Evolutionary conservation across 352 stramenopile genomes (phyloP).

Genomic region (Poterioochromonas sp.): DNA sequence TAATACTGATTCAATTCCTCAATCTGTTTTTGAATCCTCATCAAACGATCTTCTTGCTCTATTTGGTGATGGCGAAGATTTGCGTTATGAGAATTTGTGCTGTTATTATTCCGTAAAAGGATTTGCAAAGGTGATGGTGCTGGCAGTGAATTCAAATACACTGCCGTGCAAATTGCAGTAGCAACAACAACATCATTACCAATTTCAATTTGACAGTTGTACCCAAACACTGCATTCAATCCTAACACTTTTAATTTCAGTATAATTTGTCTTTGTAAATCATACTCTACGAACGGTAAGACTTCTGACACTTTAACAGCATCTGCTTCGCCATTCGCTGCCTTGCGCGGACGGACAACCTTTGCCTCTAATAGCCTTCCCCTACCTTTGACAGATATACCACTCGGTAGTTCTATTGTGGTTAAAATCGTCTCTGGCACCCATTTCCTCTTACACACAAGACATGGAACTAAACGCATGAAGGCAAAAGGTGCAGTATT

Average conservation of each 20-base stretch:
- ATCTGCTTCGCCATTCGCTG: constrained; percentile 80
- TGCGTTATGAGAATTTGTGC: too few species aligned
- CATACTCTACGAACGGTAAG: constrained; percentile 92
- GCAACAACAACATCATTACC: constrained; percentile 56
- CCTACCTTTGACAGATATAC: constrained; percentile 54
- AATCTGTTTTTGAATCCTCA: too few species aligned
- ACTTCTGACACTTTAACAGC: constrained; percentile 86
- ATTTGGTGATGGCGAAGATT: too few species aligned
- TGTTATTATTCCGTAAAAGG: too few species aligned
- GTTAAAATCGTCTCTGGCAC: constrained; percentile 81
- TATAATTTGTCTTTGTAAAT: constrained; percentile 88
- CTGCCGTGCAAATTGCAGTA: constrained; percentile 53
- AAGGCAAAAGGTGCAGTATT: constrained; percentile 28
- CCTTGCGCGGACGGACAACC: constrained; percentile 75
- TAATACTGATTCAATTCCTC: too few species aligned
- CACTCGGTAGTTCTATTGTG: constrained; percentile 60
- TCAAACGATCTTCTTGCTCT: not conserved
- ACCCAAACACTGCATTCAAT: constrained; percentile 85
- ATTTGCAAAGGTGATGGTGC: not conserved
- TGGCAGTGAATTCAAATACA: constrained; percentile 45
- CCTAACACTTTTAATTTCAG: constrained; percentile 79
- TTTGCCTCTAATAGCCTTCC: constrained; percentile 86
- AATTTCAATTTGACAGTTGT: constrained; percentile 43
- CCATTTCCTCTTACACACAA: constrained; percentile 90
- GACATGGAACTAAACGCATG: constrained; percentile 74